Evolutionary conservation across 2,329 filamentous ascomycete species (phyloP), one percentile per base, ranked within the genome.

Genomic region (Arachnomyces sp.): DNA sequence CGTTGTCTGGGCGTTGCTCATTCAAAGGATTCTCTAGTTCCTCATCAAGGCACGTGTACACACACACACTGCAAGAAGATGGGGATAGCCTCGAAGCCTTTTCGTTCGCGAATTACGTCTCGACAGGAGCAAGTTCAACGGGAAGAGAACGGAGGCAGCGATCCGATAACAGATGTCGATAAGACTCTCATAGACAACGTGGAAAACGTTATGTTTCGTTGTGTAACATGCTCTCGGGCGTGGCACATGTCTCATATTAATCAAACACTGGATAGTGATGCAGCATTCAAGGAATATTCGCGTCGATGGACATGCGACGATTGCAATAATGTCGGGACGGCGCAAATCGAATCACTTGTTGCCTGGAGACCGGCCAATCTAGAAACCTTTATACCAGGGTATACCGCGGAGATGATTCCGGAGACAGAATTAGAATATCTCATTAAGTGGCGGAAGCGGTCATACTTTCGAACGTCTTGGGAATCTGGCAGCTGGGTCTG

Each of bases 391-490:
- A 60, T 65, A 11, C 56, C 69, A 3, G 76, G 73, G 2, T 67
- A 72, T 38, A 65, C 68, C 1, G 71, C 72, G 35, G 65, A 77
- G 18, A 65, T 75, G 39, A 65, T 86, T n/a, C 61, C 66, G 8
- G 83, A 92, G 54, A 83, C 87, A 40, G 72, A 84, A n/a, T 89
- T 89, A 49, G 87, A 95, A 51, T 98, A 96, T 54, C 74, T 98
- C 2, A 67, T 98, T 52, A 95, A 92, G 57, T 96, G 89, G 86
- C 79, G 84, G 33, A 71, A 72, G 0, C 73, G 77, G 41, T 95
- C 90, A 0, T 93, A 95, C 54, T 83, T 81, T 47, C 82, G 86
- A 48, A 86, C 85, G 39, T 73, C 71, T 5, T 98, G 93, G 92
- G 84, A 87, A 73, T 79, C 87, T 7, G 92, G 90, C 9, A 74